These are phyloP conservation scores for Lichtheimia ornata DNA, from an alignment of 371 early-diverging fungal genomes.

Conservation along the genomic window DNA sequence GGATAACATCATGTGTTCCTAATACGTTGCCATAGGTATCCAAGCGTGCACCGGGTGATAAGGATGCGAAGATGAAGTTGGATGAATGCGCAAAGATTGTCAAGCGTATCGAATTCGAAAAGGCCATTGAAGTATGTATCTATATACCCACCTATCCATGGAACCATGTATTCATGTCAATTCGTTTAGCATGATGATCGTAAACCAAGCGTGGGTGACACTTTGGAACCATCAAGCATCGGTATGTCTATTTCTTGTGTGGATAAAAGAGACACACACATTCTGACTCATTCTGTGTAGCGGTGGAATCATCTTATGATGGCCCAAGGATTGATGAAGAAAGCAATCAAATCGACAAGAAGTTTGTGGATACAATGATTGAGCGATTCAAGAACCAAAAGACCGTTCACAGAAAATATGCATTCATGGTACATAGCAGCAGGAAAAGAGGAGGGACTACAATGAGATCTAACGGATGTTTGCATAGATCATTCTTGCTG, in stretches of 20 bases:
- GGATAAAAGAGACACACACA: background rate
- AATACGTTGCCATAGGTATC: constrained; percentile 37
- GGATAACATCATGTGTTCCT: background rate
- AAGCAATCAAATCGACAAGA: constrained; percentile 61
- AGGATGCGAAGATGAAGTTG: constrained; percentile 68
- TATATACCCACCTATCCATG: too few species aligned
- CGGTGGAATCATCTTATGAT: constrained; percentile 73
- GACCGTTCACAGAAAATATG: constrained; percentile 88
- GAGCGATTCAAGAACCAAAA: constrained; percentile 86
- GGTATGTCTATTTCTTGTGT: constrained; percentile 29
- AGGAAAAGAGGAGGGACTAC: too few species aligned
- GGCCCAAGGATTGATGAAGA: constrained; percentile 64
- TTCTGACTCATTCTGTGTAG: constrained; percentile 27
- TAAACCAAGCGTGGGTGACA: constrained; percentile 49
- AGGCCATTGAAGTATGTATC: constrained; percentile 79
- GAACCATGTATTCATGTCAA: constrained; percentile 9
- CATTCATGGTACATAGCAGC: constrained; percentile 63
- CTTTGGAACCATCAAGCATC: constrained; percentile 47
- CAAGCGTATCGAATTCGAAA: constrained; percentile 86
- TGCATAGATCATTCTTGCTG: constrained; percentile 73
- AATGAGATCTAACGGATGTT: background rate
- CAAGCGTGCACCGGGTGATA: constrained; percentile 69
- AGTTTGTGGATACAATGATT: constrained; percentile 79
- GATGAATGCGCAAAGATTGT: constrained; percentile 89
- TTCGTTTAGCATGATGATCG: constrained; percentile 37